Evolutionary conservation across 768 basidiomycete genomes (phyloP), one percentile per base, ranked within the genome.

Genomic region (Hygrophorus russula): DNA sequence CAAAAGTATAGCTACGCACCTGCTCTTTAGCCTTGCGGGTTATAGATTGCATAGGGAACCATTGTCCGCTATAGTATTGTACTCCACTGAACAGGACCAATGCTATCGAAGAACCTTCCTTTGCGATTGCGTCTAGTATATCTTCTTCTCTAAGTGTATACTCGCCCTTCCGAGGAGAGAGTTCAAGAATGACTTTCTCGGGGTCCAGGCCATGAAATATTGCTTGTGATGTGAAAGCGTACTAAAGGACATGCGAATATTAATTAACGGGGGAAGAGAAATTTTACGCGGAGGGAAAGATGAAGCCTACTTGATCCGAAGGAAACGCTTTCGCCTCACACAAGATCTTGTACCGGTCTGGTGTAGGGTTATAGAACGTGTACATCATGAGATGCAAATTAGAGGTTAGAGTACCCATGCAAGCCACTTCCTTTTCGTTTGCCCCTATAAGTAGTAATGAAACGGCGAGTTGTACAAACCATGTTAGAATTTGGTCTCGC

Each of bases 51-150:
- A 98, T 90, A 41, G 90, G 83, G 66, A 99, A 98, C 63, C 70
- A 79, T 61, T 99, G 93, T 11, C 93, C 96, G 17, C 91, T 94
- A 65, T 97, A 99, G 66, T 92, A 99, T 61, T 98, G 94, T 28
- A 98, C 80, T 2, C 94, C 90, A 44, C 85, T 82, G 57, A 99
- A 85, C 47, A 97, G 74, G 46, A 98, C 90, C 32, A 99, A 71
- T 24, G 96, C 87, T 51, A 97, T 90, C 36, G 70, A 71, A 39
- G 72, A 52, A 12, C 87, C 88, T 57, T 92, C 74, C 49, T 74
- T 69, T 39, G 75, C 71, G 53, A 99, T 80, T 37, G 66, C 65
- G 44, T 74, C 69, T 29, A 97, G 65, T 53, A 98, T 93, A 61
- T 99, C 96, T 55, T 86, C 78, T 54, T 86, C 85, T 51, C 91